These are phyloP conservation scores for Stereocaulon alpinum DNA, from an alignment of 495 filamentous ascomycete species.

Conservation along the genomic window DNA sequence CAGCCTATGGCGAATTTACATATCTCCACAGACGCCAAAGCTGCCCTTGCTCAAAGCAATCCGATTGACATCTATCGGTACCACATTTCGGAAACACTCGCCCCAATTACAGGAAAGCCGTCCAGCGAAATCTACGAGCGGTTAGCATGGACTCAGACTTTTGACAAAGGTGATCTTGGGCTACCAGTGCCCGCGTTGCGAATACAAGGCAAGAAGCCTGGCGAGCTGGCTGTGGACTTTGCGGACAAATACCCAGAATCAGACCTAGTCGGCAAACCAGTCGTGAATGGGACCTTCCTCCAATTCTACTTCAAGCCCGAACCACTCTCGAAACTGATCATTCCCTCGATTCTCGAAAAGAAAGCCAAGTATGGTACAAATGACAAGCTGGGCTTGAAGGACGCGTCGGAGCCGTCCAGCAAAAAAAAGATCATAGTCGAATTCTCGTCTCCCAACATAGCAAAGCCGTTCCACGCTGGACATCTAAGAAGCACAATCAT, in stretches of 20 bases:
- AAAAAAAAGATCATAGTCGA: conserved; percentile 58
- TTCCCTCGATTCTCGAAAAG: conserved; percentile 51
- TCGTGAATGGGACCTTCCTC: conserved; percentile 52
- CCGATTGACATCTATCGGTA: conserved; percentile 80
- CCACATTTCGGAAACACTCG: conserved; percentile 65
- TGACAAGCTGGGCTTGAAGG: conserved; percentile 52
- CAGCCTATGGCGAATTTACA: conserved; percentile 7
- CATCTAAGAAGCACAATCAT: conserved; percentile 70
- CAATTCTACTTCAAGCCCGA: conserved; percentile 69
- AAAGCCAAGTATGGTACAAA: conserved; percentile 58
- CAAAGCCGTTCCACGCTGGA: conserved; percentile 62
- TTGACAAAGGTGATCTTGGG: conserved; percentile 84
- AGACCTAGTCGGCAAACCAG: conserved; percentile 61
- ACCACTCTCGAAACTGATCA: conserved; percentile 48
- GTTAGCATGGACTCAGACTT: conserved; percentile 67
- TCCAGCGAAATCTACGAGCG: conserved; percentile 64
- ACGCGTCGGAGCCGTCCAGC: conserved; percentile 55
- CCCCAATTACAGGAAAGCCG: conserved; percentile 64
- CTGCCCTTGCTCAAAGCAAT: conserved; percentile 56
- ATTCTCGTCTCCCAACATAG: conserved; percentile 71
- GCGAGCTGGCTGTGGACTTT: conserved; percentile 61
- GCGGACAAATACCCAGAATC: conserved; percentile 68
- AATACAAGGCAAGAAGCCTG: conserved; percentile 67
- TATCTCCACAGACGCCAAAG: conserved; percentile 4
- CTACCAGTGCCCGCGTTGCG: conserved; percentile 70